Conservation (phyloP, 1,139 yeast genomes). For the Yamadazyma aaseri region DNA sequence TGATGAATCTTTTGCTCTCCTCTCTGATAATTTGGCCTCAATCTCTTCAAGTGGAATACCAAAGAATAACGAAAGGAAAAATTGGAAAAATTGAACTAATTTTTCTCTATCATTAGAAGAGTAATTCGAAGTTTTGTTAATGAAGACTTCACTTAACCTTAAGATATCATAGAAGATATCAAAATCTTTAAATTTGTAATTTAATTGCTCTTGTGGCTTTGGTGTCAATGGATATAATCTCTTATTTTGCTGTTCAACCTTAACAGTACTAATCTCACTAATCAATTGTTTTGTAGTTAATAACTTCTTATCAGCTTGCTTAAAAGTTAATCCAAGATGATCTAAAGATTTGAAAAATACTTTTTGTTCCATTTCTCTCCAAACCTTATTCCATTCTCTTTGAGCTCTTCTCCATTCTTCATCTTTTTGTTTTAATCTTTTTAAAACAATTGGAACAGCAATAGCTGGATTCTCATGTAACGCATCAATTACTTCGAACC, state of each 20-base stretch:
- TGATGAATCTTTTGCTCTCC: slow-evolving; percentile 17
- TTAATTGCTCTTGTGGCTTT: slow-evolving; percentile 77
- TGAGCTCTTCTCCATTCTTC: slow-evolving; percentile 99
- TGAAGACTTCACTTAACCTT: slow-evolving; percentile 65
- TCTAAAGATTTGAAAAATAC: slow-evolving; percentile 91
- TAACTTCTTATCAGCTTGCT: slow-evolving; percentile 92
- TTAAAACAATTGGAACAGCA: slow-evolving; percentile 90
- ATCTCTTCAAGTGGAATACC: slow-evolving; percentile 43
- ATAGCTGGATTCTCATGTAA: slow-evolving; percentile 92
- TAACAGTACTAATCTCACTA: slow-evolving; percentile 88
- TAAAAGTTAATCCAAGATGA: slow-evolving; percentile 92
- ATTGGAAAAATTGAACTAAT: slow-evolving; percentile 67
- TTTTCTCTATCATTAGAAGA: slow-evolving; percentile 82
- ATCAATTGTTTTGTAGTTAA: slow-evolving; percentile 87
- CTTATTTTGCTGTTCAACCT: slow-evolving; percentile 78
- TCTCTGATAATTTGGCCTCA: slow-evolving; percentile 24
- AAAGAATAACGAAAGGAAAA: slow-evolving; percentile 70
- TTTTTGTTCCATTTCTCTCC: slow-evolving; percentile 98
- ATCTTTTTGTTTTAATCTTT: slow-evolving; percentile 92
- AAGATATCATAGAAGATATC: slow-evolving; percentile 74
- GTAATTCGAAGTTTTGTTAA: slow-evolving; percentile 68
- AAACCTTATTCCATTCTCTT: slow-evolving; percentile 97
- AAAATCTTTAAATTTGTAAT: slow-evolving; percentile 62
- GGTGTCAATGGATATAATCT: slow-evolving; percentile 87
- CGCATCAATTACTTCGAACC: slow-evolving; percentile 94